Percentiles rank a stretch among this genome's conserved stretches.
Evolutionary conservation across 2,329 filamentous ascomycete species (phyloP).

Genomic region (Colletotrichum acutatum): DNA sequence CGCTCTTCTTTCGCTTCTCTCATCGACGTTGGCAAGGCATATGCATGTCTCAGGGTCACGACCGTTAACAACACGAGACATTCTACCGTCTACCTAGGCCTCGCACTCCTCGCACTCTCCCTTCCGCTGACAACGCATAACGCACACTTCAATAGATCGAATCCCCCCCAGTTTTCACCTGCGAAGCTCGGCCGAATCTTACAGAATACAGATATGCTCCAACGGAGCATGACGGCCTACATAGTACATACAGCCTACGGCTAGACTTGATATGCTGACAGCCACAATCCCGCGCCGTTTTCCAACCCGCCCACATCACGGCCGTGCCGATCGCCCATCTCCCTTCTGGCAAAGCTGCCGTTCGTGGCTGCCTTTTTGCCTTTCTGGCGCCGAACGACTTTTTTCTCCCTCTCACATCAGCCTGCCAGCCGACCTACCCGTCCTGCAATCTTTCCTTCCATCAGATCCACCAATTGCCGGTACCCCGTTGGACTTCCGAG

Average conservation of each 20-base stretch:
- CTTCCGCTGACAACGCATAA: slow-evolving; percentile 21
- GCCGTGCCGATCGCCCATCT: background rate
- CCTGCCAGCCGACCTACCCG: slow-evolving; percentile 1
- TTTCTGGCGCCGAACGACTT: background rate
- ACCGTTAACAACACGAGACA: background rate
- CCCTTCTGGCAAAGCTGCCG: background rate
- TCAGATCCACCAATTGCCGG: background rate
- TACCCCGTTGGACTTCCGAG: slow-evolving; percentile 19
- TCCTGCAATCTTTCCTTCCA: background rate
- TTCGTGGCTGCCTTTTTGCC: background rate
- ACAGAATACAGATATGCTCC: background rate
- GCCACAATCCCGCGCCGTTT: background rate
- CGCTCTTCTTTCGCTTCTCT: background rate
- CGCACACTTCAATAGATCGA: background rate
- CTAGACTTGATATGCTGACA: slow-evolving; percentile 4
- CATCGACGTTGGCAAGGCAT: background rate
- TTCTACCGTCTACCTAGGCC: background rate
- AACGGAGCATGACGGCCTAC: background rate
- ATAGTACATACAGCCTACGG: background rate
- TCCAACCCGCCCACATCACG: background rate
- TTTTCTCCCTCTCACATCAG: slow-evolving; percentile 16
- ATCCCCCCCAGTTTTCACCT: background rate
- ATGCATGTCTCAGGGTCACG: slow-evolving; percentile 8
- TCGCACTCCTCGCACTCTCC: background rate
- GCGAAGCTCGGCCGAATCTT: slow-evolving; percentile 10